phyloP scores from a whole-genome alignment of 768 basidiomycete genomes.

The Russula griseocarnosa region DNA sequence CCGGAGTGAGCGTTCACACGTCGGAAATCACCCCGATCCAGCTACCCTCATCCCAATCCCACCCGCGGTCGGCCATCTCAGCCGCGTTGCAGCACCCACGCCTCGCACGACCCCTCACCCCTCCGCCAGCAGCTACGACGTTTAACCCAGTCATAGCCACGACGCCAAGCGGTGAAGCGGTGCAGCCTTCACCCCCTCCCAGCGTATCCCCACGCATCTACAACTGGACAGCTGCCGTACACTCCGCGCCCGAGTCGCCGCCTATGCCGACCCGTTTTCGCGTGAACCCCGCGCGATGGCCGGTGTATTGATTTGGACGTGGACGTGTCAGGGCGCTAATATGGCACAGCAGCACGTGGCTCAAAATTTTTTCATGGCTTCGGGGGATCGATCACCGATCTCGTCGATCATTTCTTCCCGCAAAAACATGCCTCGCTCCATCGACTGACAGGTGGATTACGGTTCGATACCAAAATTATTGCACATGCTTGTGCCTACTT shows the following conservation, averaged over 20 bases:
- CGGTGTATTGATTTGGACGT: slow-evolving; percentile 13
- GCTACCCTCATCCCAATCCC: slow-evolving; percentile 24
- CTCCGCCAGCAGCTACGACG: slow-evolving; percentile 3
- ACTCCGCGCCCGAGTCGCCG: slow-evolving; percentile 20
- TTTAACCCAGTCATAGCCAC: not conserved
- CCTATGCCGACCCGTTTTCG: slow-evolving; percentile 15
- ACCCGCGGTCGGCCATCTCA: slow-evolving; percentile 13
- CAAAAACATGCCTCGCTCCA: slow-evolving; percentile 5
- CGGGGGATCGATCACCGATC: not conserved
- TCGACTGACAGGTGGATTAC: slow-evolving; percentile 8
- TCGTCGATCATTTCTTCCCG: not conserved
- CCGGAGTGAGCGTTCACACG: slow-evolving; percentile 22
- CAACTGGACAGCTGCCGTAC: slow-evolving; percentile 15
- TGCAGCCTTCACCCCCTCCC: slow-evolving; percentile 27
- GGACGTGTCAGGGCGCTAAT: not conserved
- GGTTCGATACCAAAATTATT: slow-evolving; percentile 21
- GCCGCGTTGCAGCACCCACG: slow-evolving; percentile 5
- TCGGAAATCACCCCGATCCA: slow-evolving; percentile 28
- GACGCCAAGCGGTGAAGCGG: slow-evolving; percentile 9
- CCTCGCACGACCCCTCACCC: slow-evolving; percentile 11
- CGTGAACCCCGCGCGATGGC: slow-evolving; percentile 19
- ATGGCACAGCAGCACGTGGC: not conserved
- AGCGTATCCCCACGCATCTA: slow-evolving; percentile 27
- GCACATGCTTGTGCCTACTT: slow-evolving; percentile 1
- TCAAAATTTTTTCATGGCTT: not conserved